Evolutionary conservation across 768 basidiomycete species (phyloP).

Genomic region (Sporobolomyces phaffii): DNA sequence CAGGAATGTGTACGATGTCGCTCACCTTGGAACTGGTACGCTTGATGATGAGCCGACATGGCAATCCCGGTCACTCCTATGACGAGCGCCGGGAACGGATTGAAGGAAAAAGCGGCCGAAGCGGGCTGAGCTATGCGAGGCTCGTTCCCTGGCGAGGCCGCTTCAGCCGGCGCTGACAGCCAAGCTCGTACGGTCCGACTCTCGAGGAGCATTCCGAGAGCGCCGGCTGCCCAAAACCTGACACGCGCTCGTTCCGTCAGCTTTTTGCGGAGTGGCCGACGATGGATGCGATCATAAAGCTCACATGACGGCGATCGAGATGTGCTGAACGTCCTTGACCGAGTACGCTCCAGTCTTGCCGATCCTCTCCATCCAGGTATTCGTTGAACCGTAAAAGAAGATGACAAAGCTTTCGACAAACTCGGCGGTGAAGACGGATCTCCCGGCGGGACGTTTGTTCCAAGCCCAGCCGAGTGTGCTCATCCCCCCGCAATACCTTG

Average conservation of each 20-base stretch:
- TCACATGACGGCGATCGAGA: conserved; percentile 70
- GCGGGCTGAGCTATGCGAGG: conserved; percentile 54
- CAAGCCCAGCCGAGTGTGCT: conserved; percentile 89
- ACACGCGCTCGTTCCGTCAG: conserved; percentile 38
- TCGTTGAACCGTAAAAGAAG: conserved; percentile 79
- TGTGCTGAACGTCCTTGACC: conserved; percentile 88
- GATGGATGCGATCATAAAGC: no score
- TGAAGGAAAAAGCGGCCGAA: conserved; percentile 67
- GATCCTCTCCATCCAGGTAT: conserved; percentile 96
- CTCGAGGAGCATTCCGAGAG: conserved; percentile 83
- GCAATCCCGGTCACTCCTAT: conserved; percentile 89
- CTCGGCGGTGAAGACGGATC: conserved; percentile 44
- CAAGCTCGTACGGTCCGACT: conserved; percentile 65
- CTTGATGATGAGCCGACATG: conserved; percentile 86
- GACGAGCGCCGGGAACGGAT: conserved; percentile 58
- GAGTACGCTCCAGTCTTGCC: conserved; percentile 71
- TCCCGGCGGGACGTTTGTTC: conserved; percentile 59
- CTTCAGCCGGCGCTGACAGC: conserved; percentile 59
- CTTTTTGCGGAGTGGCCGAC: not conserved
- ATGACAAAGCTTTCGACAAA: conserved; percentile 53
- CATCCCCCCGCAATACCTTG: conserved; percentile 87
- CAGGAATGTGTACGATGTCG: not conserved
- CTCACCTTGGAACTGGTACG: conserved; percentile 72
- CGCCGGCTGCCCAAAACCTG: conserved; percentile 93
- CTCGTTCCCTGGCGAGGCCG: conserved; percentile 37